Base-by-base conservation (phyloP, 495 filamentous ascomycete genomes). In the Choiromyces venosus region DNA sequence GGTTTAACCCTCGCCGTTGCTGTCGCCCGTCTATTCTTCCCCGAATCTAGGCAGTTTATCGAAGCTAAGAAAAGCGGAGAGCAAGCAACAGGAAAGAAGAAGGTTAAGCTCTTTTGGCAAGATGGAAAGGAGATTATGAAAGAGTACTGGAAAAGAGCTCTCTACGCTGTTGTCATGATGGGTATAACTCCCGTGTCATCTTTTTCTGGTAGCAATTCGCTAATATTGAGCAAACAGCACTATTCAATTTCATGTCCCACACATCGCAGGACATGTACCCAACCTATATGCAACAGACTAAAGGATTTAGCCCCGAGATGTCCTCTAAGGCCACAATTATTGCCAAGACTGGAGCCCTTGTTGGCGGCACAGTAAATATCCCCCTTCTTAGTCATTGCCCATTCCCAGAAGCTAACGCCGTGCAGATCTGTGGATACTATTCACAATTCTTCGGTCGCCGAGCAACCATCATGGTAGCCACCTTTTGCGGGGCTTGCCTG, bases 231-330 rank as follows among this genome's bases (percentile, higher is more conserved):
- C 71, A 71, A 67, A 76, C 35, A 74, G 79, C 78, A 4, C 70
- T 80, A 19, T 80, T 80, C 70, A 80, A 80, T 46, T 75, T 71
- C 33, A 89, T 81, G 81, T 87, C 86, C 69, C 89, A 91, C 80
- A 89, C 89, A 9, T 88, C 86, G 21, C 90, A 92, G 79, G 91
- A 93, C 81, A 89, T 86, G 73, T 93, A 93, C 81, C 92, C 90
- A 4, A 93, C 91, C 9, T 92, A 92, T 78, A 88, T 92, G 86
- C 83, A 87, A 21, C 85, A 86, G 18, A 85, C 90, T 46, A 92
- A 93, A 81, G 86, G 87, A 65, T 85, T 93, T 71, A 67, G 74
- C 14, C 66, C 71, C 25, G 25, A 77, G 25, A 69, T 75, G 64
- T 66, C 91, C 14, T 89, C 86, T 14, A 87, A 90, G n/a, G 90